Percentiles rank a stretch among this genome's conserved stretches.
Conservation (phyloP, 108 stramenopile species). For the Stephanodiscus minutulus region DNA sequence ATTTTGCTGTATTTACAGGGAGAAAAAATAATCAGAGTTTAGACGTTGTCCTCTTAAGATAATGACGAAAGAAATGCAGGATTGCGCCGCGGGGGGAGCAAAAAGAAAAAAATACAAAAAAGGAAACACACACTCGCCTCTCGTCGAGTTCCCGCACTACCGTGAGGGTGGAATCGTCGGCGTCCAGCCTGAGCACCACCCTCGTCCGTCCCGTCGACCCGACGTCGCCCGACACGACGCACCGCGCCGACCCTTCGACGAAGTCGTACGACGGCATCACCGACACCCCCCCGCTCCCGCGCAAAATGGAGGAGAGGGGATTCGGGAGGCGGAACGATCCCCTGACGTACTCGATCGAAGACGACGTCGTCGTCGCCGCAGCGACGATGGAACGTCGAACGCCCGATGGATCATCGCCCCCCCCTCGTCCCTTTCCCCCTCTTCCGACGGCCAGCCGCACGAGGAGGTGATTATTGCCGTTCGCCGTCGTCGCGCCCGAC, state of each 20-base stretch:
- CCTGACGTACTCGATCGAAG: slow-evolving; percentile 35
- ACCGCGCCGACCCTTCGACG: slow-evolving; percentile 30
- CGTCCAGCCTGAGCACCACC: slow-evolving; percentile 46
- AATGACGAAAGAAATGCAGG: neutral
- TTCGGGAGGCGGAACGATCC: slow-evolving; percentile 29
- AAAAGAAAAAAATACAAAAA: neutral
- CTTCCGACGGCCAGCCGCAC: slow-evolving; percentile 29
- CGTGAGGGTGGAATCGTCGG: slow-evolving; percentile 48
- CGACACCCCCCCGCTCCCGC: slow-evolving; percentile 15
- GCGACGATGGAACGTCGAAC: too few species aligned
- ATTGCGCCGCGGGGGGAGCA: neutral
- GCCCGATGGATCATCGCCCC: too few species aligned
- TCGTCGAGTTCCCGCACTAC: slow-evolving; percentile 36
- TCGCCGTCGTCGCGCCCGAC: slow-evolving; percentile 1
- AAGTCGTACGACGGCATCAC: slow-evolving; percentile 46
- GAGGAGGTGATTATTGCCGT: slow-evolving; percentile 34
- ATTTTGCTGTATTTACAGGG: slow-evolving; percentile 21
- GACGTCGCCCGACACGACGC: slow-evolving; percentile 41
- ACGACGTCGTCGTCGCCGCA: neutral
- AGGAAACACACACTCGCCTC: slow-evolving; percentile 3
- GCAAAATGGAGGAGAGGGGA: slow-evolving; percentile 26
- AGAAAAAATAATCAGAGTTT: neutral
- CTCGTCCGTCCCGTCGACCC: slow-evolving; percentile 40
- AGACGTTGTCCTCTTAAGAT: neutral
- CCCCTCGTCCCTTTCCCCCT: neutral